Evolutionary conservation across 148 eudicot species (phyloP), one percentile per base, ranked within the genome.

Genomic region (Polygonum maritimum): DNA sequence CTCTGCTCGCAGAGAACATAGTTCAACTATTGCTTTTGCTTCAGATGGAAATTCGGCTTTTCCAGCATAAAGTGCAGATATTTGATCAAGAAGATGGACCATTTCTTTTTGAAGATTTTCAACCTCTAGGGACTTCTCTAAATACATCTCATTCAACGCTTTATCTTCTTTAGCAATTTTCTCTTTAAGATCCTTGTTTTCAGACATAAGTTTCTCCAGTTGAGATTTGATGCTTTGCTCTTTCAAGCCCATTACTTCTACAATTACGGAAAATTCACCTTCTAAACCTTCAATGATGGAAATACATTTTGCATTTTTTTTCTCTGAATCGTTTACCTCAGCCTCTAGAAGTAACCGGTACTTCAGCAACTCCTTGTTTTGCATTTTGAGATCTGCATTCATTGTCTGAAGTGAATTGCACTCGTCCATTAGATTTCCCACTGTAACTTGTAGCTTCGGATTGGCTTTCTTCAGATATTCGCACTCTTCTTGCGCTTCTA

Each of bases 71-170:
- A 75, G 76, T 8, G 69, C 62, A 77, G 83, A 82, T 60, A 87
- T 80, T 81, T 90, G 84, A 71, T 83, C 85, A 52, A 78, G 88
- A 70, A 93, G 89, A 26, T 84, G 84, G 47, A 76, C 88, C 45
- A 89, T 84, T 82, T 94, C 91, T 33, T 74, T 81, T 78, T 87
- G 94, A 67, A 89, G 85, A 71, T 80, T 90, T 78, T 87, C 88
- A 77, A 83, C 83, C 82, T 91, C 94, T 48, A 80, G 63, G 8
- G 76, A 82, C 84, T 87, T 92, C 80, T 85, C 85, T 33, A 80
- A 52, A 63, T 86, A 79, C 82, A 69, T 76, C 55, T 86, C 83
- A 72, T 83, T 83, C 49, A 84, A 78, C 76, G 84, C 77, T 74
- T 79, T 85, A 76, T 87, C 90, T 49, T 81, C 84, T 31, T 72